These are phyloP conservation scores for Scheffersomyces amazonensis DNA, from an alignment of 805 yeast species.

Conservation along the genomic window DNA sequence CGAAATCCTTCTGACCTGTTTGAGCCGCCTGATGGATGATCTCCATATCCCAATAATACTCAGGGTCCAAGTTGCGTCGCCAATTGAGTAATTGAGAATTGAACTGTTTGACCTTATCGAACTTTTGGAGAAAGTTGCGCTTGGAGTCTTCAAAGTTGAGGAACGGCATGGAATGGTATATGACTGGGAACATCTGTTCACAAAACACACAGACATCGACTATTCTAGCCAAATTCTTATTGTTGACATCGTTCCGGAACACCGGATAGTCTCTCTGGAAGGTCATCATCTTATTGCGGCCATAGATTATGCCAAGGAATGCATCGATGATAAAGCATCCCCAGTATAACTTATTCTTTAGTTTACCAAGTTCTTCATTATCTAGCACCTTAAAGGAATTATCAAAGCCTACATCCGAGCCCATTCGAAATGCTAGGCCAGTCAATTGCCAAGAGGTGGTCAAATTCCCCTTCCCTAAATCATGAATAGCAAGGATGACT, in stretches of 20 bases:
- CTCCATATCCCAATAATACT: constrained; percentile 1
- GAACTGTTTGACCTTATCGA: constrained; percentile 1
- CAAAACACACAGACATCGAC: neutral
- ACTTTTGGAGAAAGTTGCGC: neutral
- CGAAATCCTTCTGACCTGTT: neutral
- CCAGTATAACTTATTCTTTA: constrained; percentile 2
- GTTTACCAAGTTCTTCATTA: neutral
- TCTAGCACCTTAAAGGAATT: neutral
- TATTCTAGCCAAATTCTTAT: constrained; percentile 1
- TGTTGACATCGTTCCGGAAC: neutral
- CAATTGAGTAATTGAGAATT: constrained; percentile 1
- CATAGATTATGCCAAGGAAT: constrained; percentile 1
- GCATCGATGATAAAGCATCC: constrained; percentile 3
- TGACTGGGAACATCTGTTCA: constrained; percentile 2
- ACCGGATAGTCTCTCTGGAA: neutral
- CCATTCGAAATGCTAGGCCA: constrained; percentile 5
- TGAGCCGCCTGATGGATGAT: neutral
- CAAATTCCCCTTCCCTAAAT: constrained; percentile 3
- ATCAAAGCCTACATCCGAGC: constrained; percentile 3
- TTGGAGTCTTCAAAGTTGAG: constrained; percentile 3
- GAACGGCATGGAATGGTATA: constrained; percentile 4
- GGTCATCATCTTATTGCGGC: constrained; percentile 3
- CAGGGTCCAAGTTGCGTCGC: neutral
- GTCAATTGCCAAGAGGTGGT: constrained; percentile 3
- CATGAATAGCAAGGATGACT: constrained; percentile 1